These are phyloP conservation scores for Ceratocystis lukuohia DNA, from an alignment of 2,329 filamentous ascomycete species.

Conservation along the genomic window DNA sequence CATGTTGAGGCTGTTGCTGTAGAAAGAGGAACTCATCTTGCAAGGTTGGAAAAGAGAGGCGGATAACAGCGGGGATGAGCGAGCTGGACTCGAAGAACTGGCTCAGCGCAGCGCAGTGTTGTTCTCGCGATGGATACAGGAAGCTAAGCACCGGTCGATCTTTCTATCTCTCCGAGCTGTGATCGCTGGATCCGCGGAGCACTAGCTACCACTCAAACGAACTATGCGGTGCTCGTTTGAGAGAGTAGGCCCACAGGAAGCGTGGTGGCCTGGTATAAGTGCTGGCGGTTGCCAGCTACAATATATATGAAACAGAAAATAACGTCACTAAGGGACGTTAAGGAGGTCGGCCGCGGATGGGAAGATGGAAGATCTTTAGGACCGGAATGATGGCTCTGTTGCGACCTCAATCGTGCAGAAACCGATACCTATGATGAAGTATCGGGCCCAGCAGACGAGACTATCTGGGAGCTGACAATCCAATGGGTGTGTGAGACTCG, in stretches of 20 bases:
- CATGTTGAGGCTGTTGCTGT: constrained; percentile 16
- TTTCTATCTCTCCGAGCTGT: constrained; percentile 14
- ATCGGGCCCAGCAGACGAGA: constrained; percentile 64
- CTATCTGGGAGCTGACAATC: constrained; percentile 20
- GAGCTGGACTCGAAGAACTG: not conserved
- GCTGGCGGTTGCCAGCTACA: constrained; percentile 84
- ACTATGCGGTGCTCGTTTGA: constrained; percentile 86
- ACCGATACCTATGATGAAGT: constrained; percentile 72
- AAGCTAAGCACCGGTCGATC: constrained; percentile 15
- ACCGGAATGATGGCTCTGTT: constrained; percentile 74
- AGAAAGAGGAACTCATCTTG: constrained; percentile 19
- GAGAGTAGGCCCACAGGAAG: constrained; percentile 84
- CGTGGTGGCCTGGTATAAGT: constrained; percentile 42
- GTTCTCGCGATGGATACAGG: constrained; percentile 15
- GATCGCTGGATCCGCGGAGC: constrained; percentile 58
- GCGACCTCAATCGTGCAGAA: constrained; percentile 53
- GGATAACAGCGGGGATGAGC: not conserved
- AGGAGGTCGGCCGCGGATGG: constrained; percentile 74
- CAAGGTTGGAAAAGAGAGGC: constrained; percentile 21
- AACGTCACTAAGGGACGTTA: constrained; percentile 69
- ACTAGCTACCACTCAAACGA: constrained; percentile 97
- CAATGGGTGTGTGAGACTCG: not conserved
- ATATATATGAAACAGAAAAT: constrained; percentile 26
- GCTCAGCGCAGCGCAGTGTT: constrained; percentile 4
- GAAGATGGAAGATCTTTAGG: constrained; percentile 67